phyloP scores from a whole-genome alignment of 1,284 basidiomycete genomes.

The Vanrija humicola region DNA sequence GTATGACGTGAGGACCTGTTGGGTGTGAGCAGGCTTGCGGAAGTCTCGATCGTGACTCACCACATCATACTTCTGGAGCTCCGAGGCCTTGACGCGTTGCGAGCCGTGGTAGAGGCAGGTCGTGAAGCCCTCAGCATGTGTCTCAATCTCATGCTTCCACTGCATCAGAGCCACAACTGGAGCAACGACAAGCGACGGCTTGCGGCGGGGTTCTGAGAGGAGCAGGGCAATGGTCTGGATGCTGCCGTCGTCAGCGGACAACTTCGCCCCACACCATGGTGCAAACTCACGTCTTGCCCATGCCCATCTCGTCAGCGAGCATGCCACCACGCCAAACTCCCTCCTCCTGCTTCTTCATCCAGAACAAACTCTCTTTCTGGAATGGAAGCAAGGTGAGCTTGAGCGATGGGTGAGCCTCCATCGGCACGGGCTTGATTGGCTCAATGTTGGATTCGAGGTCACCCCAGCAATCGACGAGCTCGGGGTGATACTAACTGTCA shows the following conservation, averaged over 20 bases:
- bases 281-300: constrained; percentile 69
- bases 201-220: constrained; percentile 60
- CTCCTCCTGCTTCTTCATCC: constrained; percentile 94
- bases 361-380: constrained; percentile 88
- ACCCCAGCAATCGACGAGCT: constrained; percentile 83
- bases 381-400: constrained; percentile 62
- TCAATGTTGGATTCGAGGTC: constrained; percentile 67
- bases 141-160: constrained; percentile 91
- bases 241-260: constrained; percentile 51
- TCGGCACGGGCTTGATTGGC: constrained; percentile 64
- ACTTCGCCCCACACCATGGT: too few relatives aligned
- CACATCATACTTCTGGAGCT: constrained; percentile 81
- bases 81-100: constrained; percentile 55
- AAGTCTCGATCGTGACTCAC: constrained; percentile 51
- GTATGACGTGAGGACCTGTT: constrained; percentile 53
- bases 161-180: constrained; percentile 98
- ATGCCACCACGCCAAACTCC: constrained; percentile 87
- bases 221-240: constrained; percentile 94
- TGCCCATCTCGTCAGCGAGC: constrained; percentile 73
- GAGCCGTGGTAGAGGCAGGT: constrained; percentile 89
- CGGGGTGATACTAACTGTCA: constrained; percentile 52
- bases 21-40: not conserved
- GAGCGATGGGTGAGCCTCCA: constrained; percentile 73
- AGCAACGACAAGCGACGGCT: constrained; percentile 89
- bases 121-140: constrained; percentile 71